Evolutionary conservation across 192 early-diverging fungal genomes (phyloP).

Genomic region (Mortierella antarctica): DNA sequence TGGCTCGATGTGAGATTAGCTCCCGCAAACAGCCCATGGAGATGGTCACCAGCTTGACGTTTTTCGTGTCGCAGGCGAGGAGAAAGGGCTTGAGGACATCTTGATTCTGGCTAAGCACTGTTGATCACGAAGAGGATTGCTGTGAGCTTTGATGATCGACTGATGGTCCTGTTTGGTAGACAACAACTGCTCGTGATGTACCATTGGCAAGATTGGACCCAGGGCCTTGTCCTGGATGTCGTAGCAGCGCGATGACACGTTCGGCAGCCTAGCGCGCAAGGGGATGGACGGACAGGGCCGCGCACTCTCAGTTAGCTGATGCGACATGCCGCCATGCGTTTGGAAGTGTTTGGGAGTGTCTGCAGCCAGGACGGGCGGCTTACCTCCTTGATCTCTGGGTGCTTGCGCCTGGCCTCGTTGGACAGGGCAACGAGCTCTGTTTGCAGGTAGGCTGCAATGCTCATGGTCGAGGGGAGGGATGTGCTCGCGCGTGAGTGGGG

Average conservation of each 20-base stretch:
- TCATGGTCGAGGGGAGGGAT: conserved; percentile 13
- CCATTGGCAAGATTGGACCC: conserved; percentile 43
- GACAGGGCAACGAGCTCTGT: conserved; percentile 87
- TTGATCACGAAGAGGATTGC: neutral
- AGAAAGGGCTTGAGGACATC: conserved; percentile 88
- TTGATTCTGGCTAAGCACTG: conserved; percentile 79
- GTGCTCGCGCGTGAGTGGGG: no score
- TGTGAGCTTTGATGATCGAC: neutral
- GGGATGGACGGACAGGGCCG: neutral
- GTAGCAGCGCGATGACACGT: conserved; percentile 64
- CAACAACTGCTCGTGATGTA: neutral
- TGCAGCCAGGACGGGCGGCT: neutral
- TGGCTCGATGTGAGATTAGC: conserved; percentile 78
- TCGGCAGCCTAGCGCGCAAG: conserved; percentile 54
- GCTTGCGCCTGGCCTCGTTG: conserved; percentile 86
- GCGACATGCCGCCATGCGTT: neutral
- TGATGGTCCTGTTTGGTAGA: neutral
- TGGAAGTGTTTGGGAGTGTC: neutral
- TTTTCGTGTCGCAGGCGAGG: conserved; percentile 86
- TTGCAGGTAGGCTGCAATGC: conserved; percentile 69
- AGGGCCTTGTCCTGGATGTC: conserved; percentile 54
- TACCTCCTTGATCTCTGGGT: conserved; percentile 98
- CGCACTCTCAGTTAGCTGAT: neutral
- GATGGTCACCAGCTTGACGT: conserved; percentile 81
- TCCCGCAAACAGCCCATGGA: conserved; percentile 88